Percentiles rank a stretch among this genome's conserved stretches.
Conservation (phyloP, 2,329 filamentous ascomycete species). For the Colletotrichum sp. region DNA sequence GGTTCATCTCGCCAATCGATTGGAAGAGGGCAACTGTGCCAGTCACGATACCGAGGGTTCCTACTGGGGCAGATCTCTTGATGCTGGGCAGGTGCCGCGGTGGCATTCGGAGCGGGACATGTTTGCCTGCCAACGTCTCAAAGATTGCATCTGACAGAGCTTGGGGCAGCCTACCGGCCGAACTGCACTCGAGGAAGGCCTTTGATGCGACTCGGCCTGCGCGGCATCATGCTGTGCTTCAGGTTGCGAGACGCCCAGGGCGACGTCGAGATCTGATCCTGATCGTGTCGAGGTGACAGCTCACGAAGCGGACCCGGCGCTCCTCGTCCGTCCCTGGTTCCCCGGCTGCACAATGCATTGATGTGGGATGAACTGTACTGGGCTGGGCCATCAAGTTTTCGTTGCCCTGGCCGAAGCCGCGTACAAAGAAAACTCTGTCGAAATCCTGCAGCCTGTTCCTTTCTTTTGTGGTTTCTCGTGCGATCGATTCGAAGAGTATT, state of each 20-base stretch:
- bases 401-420: not conserved
- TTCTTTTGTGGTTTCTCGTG: not conserved
- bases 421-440: not conserved
- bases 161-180: not conserved
- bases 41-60: not conserved
- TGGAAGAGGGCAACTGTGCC: not conserved
- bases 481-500: not conserved
- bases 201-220: not conserved
- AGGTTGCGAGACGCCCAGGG: not conserved
- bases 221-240: not conserved
- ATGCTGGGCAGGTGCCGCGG: not conserved
- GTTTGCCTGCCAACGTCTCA: not conserved
- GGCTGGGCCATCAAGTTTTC: not conserved
- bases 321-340: not conserved
- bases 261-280: not conserved
- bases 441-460: not conserved
- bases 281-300: not conserved
- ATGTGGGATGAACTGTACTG: not conserved
- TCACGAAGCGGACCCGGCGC: not conserved
- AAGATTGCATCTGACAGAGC: not conserved
- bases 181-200: not conserved
- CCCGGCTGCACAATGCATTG: not conserved
- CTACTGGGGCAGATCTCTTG: not conserved
- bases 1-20: constrained; percentile 6
- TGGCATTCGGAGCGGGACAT: not conserved